Conservation (phyloP, 2,329 filamentous ascomycete genomes). For the Fusarium secorum region DNA sequence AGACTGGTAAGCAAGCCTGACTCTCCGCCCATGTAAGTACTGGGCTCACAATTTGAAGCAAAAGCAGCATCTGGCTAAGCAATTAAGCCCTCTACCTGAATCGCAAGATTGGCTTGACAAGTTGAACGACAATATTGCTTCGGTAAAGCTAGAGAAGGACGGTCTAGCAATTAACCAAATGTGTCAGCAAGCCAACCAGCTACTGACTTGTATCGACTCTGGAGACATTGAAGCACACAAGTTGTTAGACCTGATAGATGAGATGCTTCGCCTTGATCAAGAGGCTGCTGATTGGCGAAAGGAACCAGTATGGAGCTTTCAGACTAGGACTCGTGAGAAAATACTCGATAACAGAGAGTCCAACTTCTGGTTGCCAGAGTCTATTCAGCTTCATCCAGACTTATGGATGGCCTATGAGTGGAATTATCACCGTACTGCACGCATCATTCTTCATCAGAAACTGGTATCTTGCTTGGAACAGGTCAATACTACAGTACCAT, state of each 20-base stretch:
- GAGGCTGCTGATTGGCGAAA: conserved; percentile 44
- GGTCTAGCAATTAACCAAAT: conserved; percentile 20
- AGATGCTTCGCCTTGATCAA: conserved; percentile 45
- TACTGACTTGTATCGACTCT: conserved; percentile 33
- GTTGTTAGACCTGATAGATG: conserved; percentile 41
- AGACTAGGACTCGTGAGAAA: conserved; percentile 30
- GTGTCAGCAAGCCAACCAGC: conserved; percentile 44
- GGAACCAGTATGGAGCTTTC: conserved; percentile 47
- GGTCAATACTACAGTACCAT: neutral
- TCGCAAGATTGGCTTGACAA: conserved; percentile 43
- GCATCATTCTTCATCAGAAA: conserved; percentile 49
- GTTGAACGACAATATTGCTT: conserved; percentile 40
- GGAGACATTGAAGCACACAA: neutral
- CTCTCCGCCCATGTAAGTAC: fast-evolving
- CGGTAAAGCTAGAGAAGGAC: conserved; percentile 31
- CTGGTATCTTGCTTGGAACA: conserved; percentile 43
- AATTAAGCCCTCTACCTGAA: conserved; percentile 41
- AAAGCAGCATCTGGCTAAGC: conserved; percentile 49
- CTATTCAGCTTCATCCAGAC: conserved; percentile 48
- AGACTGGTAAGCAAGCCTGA: conserved; percentile 36
- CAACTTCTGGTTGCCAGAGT: conserved; percentile 29
- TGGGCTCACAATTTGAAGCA: conserved; percentile 29
- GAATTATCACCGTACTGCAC: conserved; percentile 51
- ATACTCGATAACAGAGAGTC: conserved; percentile 4
- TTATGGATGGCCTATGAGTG: conserved; percentile 53